Conservation (phyloP, 75 land plant genomes). For the Selaginella tamariscina region DNA sequence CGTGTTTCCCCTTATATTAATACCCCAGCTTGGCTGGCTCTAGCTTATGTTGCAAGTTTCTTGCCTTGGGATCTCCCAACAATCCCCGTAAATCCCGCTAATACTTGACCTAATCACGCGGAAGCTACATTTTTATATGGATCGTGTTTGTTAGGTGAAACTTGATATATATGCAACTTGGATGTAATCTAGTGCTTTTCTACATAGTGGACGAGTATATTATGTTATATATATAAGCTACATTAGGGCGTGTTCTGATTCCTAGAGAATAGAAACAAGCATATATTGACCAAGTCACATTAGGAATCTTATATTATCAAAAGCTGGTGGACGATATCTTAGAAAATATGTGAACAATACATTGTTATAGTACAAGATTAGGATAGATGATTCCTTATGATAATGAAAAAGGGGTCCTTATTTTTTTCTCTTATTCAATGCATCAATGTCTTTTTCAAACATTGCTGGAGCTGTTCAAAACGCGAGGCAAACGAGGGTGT, state of each 20-base stretch:
- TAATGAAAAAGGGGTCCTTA: neutral
- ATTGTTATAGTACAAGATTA: neutral
- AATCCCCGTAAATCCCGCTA: no score
- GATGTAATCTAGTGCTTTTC: no score
- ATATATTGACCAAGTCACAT: no score
- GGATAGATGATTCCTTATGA: neutral
- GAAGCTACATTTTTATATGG: neutral
- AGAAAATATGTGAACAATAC: neutral
- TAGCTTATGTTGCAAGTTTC: neutral
- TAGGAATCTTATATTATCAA: no score
- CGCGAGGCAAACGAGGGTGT: no score
- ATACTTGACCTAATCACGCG: no score
- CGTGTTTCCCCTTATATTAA: neutral
- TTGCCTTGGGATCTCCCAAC: no score
- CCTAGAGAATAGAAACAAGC: no score
- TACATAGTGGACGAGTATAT: no score
- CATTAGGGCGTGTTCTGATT: no score
- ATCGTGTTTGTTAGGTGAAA: neutral
- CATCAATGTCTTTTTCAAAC: neutral
- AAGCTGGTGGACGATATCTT: neutral
- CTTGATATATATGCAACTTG: neutral
- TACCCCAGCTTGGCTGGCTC: neutral
- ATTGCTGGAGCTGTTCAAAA: neutral
- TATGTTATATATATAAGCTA: neutral
- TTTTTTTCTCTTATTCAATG: neutral